phyloP scores from a whole-genome alignment of 805 yeast species.

The Candida andamanensis region DNA sequence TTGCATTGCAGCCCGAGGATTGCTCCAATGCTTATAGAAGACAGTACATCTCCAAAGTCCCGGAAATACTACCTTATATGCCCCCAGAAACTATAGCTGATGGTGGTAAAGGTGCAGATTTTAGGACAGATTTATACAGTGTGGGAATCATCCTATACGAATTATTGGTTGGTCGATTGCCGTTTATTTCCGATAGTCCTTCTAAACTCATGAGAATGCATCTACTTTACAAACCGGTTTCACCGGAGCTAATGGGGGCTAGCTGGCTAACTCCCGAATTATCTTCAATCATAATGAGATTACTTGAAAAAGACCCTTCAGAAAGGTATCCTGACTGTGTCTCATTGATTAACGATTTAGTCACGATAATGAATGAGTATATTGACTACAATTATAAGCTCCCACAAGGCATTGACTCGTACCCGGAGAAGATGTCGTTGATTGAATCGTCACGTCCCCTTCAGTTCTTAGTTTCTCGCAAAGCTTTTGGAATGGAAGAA shows the following conservation, averaged over 20 bases:
- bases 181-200: conserved; percentile 38
- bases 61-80: conserved; percentile 40
- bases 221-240: conserved; percentile 35
- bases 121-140: conserved; percentile 45
- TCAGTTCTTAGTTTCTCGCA: conserved; percentile 4
- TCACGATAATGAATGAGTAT: conserved; percentile 16
- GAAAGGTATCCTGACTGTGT: conserved; percentile 34
- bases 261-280: conserved; percentile 25
- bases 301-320: conserved; percentile 36
- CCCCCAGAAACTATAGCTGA: conserved; percentile 48
- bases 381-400: conserved; percentile 9
- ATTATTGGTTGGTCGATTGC: conserved; percentile 39
- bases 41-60: conserved; percentile 32
- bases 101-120: conserved; percentile 28
- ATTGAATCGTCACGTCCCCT: neutral
- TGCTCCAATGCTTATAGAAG: conserved; percentile 38
- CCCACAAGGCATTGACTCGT: neutral
- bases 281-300: conserved; percentile 36
- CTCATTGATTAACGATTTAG: conserved; percentile 32
- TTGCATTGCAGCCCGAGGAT: conserved; percentile 37
- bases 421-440: neutral
- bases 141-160: conserved; percentile 49
- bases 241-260: conserved; percentile 27
- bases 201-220: conserved; percentile 36
- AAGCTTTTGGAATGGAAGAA: neutral